Evolutionary conservation across 129 eudicot genomes (phyloP).

Genomic region (Sambucus nigra): DNA sequence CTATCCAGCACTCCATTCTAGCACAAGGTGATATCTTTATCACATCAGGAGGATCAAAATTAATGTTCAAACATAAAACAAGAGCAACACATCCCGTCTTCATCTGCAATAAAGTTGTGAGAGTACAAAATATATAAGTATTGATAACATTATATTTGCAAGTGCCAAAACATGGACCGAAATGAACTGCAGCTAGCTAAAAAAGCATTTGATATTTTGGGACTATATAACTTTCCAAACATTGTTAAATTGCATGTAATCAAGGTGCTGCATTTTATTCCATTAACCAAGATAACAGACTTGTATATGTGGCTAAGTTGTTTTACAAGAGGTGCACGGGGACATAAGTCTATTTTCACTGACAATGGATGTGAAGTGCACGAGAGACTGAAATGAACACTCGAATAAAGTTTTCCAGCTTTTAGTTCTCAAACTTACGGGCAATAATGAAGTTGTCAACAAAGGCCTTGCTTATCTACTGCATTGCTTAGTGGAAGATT

Average conservation of each 20-base stretch:
- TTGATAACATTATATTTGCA: neutral
- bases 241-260: neutral
- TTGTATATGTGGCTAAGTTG: neutral
- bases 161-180: neutral
- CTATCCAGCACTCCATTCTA: constrained; percentile 99
- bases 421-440: no score
- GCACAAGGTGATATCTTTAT: constrained; percentile 99
- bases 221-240: neutral
- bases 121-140: neutral
- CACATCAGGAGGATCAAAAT: constrained; percentile 98
- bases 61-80: constrained; percentile 83
- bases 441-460: no score
- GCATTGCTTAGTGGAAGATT: no score
- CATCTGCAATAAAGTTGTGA: constrained; percentile 55
- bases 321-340: neutral
- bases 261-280: neutral
- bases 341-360: neutral
- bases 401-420: no score
- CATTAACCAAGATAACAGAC: neutral
- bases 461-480: no score
- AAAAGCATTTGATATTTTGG: neutral
- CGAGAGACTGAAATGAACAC: no score
- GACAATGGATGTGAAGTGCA: neutral
- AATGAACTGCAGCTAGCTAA: neutral
- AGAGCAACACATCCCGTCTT: constrained; percentile 98